Evolutionary conservation across 805 yeast genomes (phyloP), one percentile per base, ranked within the genome.

Genomic region (Starmerella ratchasimensis): DNA sequence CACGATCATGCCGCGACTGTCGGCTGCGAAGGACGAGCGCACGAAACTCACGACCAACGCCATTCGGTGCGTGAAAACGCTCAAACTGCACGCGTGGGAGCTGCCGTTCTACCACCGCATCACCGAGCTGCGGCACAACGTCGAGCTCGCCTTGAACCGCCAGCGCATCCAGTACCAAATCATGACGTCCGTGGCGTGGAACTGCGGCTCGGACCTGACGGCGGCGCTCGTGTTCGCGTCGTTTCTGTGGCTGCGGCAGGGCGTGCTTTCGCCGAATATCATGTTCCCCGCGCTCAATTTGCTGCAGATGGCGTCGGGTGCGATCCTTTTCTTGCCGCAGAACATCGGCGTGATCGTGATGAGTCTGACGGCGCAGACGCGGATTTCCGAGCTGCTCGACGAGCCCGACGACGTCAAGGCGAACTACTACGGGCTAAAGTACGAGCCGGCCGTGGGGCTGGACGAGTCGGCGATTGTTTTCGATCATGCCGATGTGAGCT

Each of bases 61-160:
- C 38, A 67, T 86, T 56, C 79, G 81, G 56, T 83, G 82, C 54
- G 82, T 86, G 56, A 86, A 84, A 59, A 82, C 95, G 5, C 66
- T 90, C 54, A 90, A 90, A 57, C 68, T 93, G 31, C 93, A 93
- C 53, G 93, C 93, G 2, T 90, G 99, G 99, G 99, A 90, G 61
- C 61, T 56, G 24, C 94, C 97, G 2, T 84, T 81, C 56, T 71
- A 72, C 53, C 70, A 69, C 24, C 80, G 79, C 49, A 65, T 93
- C 42, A n/a, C 21, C 5, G 71, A 71, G 44, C 63, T 73, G 50
- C 93, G 90, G 18, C 74, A 96, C 67, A 82, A 84, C 54, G 80
- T 79, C 26, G 95, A 86, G 59, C 68, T 86, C 57, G 65, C 64
- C 19, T 81, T 80, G 49, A 67, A 83, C 60, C 65, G 73, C 41